A percentile compares a stretch with the other conserved stretches of the same genome.
Conservation (phyloP, 768 basidiomycete genomes). For the Chalciporus piperatus region DNA sequence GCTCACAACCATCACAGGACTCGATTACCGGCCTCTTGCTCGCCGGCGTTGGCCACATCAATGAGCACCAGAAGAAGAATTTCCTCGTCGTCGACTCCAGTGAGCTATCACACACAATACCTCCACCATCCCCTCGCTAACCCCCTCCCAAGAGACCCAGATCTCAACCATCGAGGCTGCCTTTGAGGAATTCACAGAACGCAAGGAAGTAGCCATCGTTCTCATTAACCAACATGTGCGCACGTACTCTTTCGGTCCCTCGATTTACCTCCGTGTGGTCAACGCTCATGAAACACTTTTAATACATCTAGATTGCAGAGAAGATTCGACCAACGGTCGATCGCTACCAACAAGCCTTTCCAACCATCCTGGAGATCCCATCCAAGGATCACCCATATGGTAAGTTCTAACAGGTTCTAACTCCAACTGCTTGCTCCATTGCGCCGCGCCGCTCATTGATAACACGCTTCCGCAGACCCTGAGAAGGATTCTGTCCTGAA, state of each 20-base stretch:
- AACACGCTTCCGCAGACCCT: constrained; percentile 60
- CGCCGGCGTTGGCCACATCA: constrained; percentile 92
- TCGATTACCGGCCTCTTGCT: constrained; percentile 94
- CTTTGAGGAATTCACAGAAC: constrained; percentile 92
- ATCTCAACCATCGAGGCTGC: constrained; percentile 85
- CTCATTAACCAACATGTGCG: constrained; percentile 98
- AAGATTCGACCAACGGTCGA: constrained; percentile 95
- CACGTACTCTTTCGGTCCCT: constrained; percentile 10
- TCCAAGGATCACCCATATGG: constrained; percentile 99
- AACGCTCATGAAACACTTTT: constrained; percentile 9
- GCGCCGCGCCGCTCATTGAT: constrained; percentile 11
- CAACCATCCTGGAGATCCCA: constrained; percentile 94
- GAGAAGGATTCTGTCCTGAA: constrained; percentile 94
- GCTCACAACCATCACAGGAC: constrained; percentile 55
- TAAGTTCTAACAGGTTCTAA: constrained; percentile 36
- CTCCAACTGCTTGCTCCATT: constrained; percentile 1
- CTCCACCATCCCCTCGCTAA: constrained; percentile 8
- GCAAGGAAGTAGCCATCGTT: constrained; percentile 93
- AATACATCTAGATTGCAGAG: constrained; percentile 79
- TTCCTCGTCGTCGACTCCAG: constrained; percentile 94
- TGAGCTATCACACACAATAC: constrained; percentile 39
- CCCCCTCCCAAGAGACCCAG: constrained; percentile 71
- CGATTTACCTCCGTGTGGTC: constrained; percentile 2
- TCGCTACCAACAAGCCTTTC: constrained; percentile 93
- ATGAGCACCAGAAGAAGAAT: constrained; percentile 93